Percentiles rank a stretch among this genome's conserved stretches.
Evolutionary conservation across 2,329 filamentous ascomycete species (phyloP).

Genomic region (Bipolaris sorokiniana): DNA sequence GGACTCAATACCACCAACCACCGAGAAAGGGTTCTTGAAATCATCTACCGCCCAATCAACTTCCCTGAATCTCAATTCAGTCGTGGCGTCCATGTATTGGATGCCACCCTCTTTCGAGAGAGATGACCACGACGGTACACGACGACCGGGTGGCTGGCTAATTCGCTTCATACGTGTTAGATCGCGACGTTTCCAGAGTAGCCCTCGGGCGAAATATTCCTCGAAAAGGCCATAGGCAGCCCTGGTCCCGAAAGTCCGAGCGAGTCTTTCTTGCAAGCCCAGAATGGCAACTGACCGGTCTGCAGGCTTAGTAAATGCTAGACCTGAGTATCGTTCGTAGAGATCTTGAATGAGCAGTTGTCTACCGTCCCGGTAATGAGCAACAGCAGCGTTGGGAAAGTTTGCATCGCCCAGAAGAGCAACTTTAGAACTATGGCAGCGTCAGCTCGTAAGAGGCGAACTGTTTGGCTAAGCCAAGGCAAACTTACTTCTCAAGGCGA

Average conservation of each 20-base stretch:
- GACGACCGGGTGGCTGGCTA: not conserved
- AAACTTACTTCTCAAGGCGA: slow-evolving; percentile 9
- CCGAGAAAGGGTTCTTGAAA: not conserved
- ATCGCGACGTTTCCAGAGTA: slow-evolving; percentile 24
- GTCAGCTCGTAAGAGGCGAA: not conserved
- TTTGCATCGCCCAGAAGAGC: slow-evolving; percentile 10
- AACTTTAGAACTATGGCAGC: not conserved
- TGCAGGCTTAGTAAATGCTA: slow-evolving; percentile 11
- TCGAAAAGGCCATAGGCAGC: slow-evolving; percentile 24
- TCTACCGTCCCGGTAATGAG: not conserved
- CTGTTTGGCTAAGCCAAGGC: not conserved
- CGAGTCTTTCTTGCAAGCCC: slow-evolving; percentile 23
- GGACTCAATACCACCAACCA: not conserved
- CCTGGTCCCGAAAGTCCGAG: slow-evolving; percentile 5
- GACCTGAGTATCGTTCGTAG: slow-evolving; percentile 20
- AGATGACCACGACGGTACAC: slow-evolving; percentile 24
- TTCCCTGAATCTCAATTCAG: not conserved
- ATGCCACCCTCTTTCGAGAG: not conserved
- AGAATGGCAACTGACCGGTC: slow-evolving; percentile 25
- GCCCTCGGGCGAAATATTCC: slow-evolving; percentile 20
- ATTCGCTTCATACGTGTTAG: slow-evolving; percentile 12
- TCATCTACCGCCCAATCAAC: not conserved
- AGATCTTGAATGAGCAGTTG: not conserved
- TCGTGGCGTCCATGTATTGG: not conserved
- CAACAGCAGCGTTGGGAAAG: slow-evolving; percentile 13